Conservation (phyloP, 192 early-diverging fungal genomes). For the Linnemannia hyalina region DNA sequence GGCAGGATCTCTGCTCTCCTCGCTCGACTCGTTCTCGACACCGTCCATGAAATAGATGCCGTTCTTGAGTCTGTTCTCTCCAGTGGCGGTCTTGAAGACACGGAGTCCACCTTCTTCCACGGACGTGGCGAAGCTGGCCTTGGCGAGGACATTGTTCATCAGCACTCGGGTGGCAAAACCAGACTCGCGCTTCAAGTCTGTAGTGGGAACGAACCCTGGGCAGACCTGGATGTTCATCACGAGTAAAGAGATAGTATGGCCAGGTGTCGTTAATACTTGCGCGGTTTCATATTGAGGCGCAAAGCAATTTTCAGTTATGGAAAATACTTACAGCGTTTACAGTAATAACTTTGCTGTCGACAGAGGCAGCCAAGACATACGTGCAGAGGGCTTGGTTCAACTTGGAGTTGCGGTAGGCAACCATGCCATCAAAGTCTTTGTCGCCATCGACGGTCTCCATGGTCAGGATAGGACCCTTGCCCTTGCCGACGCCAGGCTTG, state of each 20-base stretch:
- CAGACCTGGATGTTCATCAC: constrained; percentile 20
- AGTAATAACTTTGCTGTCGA: constrained; percentile 21
- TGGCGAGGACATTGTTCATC: constrained; percentile 47
- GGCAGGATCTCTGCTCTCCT: constrained; percentile 50
- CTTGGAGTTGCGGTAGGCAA: constrained; percentile 56
- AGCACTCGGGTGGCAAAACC: constrained; percentile 34
- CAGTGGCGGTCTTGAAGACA: constrained; percentile 32
- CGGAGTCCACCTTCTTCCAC: constrained; percentile 39
- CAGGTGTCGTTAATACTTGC: neutral
- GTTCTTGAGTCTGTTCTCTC: constrained; percentile 20
- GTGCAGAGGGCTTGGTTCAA: constrained; percentile 42
- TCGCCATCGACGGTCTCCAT: constrained; percentile 50
- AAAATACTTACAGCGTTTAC: constrained; percentile 33
- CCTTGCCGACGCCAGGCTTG: constrained; percentile 35
- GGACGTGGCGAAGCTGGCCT: constrained; percentile 39
- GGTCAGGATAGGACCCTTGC: constrained; percentile 48
- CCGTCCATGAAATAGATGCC: constrained; percentile 23
- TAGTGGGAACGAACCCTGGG: constrained; percentile 54
- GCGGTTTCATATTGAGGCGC: neutral
- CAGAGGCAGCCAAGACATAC: constrained; percentile 15
- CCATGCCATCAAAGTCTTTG: constrained; percentile 45
- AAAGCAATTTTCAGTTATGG: neutral
- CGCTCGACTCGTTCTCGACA: constrained; percentile 30
- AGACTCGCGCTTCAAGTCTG: constrained; percentile 47
- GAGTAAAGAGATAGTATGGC: neutral